A percentile compares a stretch with the other conserved stretches of the same genome.
Evolutionary conservation across 2,329 filamentous ascomycete species (phyloP).

Genomic region (Exserohilum turcica): DNA sequence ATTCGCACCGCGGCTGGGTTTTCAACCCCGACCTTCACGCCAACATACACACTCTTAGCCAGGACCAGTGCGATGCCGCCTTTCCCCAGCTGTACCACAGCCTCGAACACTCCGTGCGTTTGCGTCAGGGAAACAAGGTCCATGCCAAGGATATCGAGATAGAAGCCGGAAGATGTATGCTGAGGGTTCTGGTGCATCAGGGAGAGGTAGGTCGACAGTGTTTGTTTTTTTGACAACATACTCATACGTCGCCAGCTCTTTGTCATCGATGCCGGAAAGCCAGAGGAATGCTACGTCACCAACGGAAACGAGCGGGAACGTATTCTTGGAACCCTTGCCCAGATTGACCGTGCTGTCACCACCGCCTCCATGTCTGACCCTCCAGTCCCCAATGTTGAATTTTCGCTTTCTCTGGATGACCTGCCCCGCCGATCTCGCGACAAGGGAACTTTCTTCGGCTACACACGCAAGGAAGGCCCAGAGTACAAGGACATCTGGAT

Average conservation of each 20-base stretch:
- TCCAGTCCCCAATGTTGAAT: slow-evolving; percentile 39
- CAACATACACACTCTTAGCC: slow-evolving; percentile 40
- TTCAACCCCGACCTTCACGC: slow-evolving; percentile 40
- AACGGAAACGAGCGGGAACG: slow-evolving; percentile 45
- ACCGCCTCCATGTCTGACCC: slow-evolving; percentile 35
- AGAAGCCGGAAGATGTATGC: slow-evolving; percentile 38
- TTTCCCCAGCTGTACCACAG: slow-evolving; percentile 42
- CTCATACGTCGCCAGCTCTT: slow-evolving; percentile 34
- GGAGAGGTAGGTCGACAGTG: slow-evolving; percentile 32
- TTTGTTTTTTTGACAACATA: neutral
- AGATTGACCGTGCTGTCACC: slow-evolving; percentile 40
- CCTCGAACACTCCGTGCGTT: slow-evolving; percentile 32
- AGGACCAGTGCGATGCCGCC: slow-evolving; percentile 40
- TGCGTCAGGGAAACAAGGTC: slow-evolving; percentile 35
- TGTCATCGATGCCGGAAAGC: slow-evolving; percentile 37
- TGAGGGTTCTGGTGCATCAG: slow-evolving; percentile 37
- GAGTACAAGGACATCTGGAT: slow-evolving; percentile 43
- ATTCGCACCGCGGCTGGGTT: slow-evolving; percentile 21
- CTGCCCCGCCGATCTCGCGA: slow-evolving; percentile 37
- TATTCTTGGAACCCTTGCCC: slow-evolving; percentile 42
- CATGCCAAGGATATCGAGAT: slow-evolving; percentile 38
- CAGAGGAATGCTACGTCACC: slow-evolving; percentile 40
- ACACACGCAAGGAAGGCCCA: slow-evolving; percentile 35
- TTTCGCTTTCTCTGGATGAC: slow-evolving; percentile 41
- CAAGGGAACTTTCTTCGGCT: slow-evolving; percentile 37